Base-by-base conservation (phyloP, 2,329 filamentous ascomycete species). In the Paracamarosporium sp. region DNA sequence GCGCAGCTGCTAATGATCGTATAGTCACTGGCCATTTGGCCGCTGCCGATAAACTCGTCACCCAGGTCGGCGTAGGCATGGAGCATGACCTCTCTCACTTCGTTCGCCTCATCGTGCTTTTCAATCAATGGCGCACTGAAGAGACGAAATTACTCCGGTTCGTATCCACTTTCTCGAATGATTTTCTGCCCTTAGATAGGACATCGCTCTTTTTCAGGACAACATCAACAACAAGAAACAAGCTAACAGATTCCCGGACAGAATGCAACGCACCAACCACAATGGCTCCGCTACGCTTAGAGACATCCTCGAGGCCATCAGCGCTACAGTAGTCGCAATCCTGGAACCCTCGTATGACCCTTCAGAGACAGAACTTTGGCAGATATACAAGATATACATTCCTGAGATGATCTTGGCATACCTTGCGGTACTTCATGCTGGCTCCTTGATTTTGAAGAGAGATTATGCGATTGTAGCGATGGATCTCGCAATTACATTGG, bases 381-480 rank as follows among this genome's bases (percentile, higher is more conserved):
- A 82, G 24, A 86, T 98, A 50, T 88, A 93, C 63, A 85, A 87
- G 53, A 85, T 86, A 0, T 98, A 96, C 76, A 83, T 99, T 3
- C 93, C 95, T 1, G 93, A 97, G 73, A 85, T 91, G 17, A 82
- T 97, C 40, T 83, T 99, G 48, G 91, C 90, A 2, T 97, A 95
- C 74, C 87, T 95, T 71, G 89, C 86, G 67, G 88, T 90, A 1
- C 81, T 98, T 48, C 90, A 96, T 73, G 90, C 90, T 70, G 90
- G 90, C 0, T 92, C 92, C 3, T 88, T 87, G 45, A 84, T 86
- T 47, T 80, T 96, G 41, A 89, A 88, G 44, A 88, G 92, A 41
- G 91, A 94, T 57, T 86, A 90, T 63, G 82, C 96, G 17, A 83
- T 95, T 25, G 88, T 94, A 71, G 91, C 89, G 68, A 94, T 99